These are phyloP conservation scores for Coprinopsis strossmayeri DNA, from an alignment of 768 basidiomycete species.

Conservation along the genomic window DNA sequence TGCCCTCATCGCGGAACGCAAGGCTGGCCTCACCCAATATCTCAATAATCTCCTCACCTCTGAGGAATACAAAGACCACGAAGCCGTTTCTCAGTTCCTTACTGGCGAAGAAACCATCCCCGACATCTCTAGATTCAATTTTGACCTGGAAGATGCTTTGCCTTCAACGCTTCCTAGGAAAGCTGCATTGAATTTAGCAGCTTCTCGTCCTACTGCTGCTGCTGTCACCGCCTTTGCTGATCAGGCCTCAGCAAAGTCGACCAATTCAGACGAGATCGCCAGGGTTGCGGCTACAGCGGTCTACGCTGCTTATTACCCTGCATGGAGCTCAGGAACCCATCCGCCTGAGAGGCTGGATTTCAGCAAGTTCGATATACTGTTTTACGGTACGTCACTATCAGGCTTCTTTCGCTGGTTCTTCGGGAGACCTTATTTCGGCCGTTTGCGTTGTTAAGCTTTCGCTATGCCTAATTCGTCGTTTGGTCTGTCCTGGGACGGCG, in stretches of 20 bases:
- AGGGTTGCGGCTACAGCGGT: constrained; percentile 14
- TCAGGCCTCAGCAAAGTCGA: not conserved
- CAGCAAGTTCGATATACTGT: constrained; percentile 58
- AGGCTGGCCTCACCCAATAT: constrained; percentile 32
- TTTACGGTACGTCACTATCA: constrained; percentile 42
- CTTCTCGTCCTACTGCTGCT: constrained; percentile 9
- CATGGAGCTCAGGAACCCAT: constrained; percentile 41
- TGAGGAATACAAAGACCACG: constrained; percentile 23
- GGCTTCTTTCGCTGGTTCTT: not conserved
- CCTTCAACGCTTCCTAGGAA: constrained; percentile 18
- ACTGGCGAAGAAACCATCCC: constrained; percentile 5
- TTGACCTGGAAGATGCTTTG: constrained; percentile 30
- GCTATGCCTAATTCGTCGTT: constrained; percentile 57
- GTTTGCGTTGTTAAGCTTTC: constrained; percentile 57
- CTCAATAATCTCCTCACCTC: constrained; percentile 25
- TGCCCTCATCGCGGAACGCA: constrained; percentile 37
- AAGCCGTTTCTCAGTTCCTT: constrained; percentile 28
- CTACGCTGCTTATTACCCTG: constrained; percentile 40
- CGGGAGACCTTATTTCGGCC: not conserved
- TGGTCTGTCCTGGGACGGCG: constrained; percentile 43
- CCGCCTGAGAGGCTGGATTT: constrained; percentile 58
- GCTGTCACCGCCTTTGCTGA: not conserved
- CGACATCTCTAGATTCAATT: not conserved
- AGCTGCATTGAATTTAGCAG: constrained; percentile 11
- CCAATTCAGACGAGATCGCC: not conserved